Conservation (phyloP, 768 basidiomycete species). For the Megacollybia marginata region DNA sequence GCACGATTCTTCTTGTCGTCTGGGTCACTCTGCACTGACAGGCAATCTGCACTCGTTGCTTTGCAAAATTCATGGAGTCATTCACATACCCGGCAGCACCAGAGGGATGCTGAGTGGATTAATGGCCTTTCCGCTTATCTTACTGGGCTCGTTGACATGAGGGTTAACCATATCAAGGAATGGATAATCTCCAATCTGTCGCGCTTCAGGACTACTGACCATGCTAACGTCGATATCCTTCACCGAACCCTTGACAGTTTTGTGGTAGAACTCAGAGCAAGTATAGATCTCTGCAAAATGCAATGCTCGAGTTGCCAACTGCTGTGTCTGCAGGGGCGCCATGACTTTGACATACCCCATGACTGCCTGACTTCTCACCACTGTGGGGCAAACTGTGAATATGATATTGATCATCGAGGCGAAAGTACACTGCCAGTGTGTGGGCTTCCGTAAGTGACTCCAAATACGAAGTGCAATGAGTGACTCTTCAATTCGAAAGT, state of each 20-base stretch:
- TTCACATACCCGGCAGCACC: slow-evolving; percentile 22
- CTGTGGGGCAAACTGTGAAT: slow-evolving; percentile 38
- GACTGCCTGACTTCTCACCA: slow-evolving; percentile 43
- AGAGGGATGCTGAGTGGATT: slow-evolving; percentile 36
- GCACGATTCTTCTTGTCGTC: slow-evolving; percentile 25
- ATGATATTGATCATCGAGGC: slow-evolving; percentile 25
- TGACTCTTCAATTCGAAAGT: slow-evolving; percentile 21
- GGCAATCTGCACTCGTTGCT: slow-evolving; percentile 17
- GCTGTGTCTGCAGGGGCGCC: slow-evolving; percentile 37
- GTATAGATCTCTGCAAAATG: slow-evolving; percentile 40
- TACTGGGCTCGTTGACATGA: slow-evolving; percentile 27
- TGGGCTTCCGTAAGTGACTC: slow-evolving; percentile 35
- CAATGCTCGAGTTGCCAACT: slow-evolving; percentile 43
- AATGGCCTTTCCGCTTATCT: slow-evolving; percentile 29
- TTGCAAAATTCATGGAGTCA: slow-evolving; percentile 22
- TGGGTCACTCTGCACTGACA: slow-evolving; percentile 3
- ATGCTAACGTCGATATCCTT: slow-evolving; percentile 38
- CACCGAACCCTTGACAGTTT: slow-evolving; percentile 33
- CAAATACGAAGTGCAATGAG: not conserved
- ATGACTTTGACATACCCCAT: slow-evolving; percentile 34
- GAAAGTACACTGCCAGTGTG: slow-evolving; percentile 27
- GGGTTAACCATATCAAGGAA: slow-evolving; percentile 38
- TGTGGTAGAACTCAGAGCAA: slow-evolving; percentile 36
- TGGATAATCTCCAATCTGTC: slow-evolving; percentile 46
- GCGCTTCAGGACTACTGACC: slow-evolving; percentile 32